A percentile compares a stretch with the other conserved stretches of the same genome.
Conservation (phyloP, 495 filamentous ascomycete genomes). For the Penicillium soppii region DNA sequence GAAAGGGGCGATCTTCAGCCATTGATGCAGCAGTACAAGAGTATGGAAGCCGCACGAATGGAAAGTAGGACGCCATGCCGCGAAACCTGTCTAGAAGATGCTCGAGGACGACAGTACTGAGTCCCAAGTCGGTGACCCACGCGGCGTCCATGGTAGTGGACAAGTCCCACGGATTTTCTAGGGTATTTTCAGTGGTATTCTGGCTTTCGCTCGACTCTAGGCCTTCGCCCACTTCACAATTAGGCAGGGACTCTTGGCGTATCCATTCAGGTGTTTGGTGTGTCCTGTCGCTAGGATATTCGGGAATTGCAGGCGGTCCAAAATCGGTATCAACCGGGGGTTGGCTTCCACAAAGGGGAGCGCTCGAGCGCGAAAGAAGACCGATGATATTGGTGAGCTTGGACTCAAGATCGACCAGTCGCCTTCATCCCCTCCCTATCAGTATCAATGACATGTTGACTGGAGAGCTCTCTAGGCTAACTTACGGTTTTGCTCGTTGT, state of each 20-base stretch:
- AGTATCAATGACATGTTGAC: not conserved
- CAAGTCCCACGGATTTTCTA: not conserved
- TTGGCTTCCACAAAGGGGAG: slow-evolving; percentile 1
- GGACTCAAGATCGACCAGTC: slow-evolving; percentile 10
- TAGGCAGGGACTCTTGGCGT: slow-evolving; percentile 2
- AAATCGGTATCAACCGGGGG: not conserved
- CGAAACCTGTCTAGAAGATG: slow-evolving; percentile 14
- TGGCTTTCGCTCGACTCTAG: not conserved
- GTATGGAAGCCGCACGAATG: slow-evolving; percentile 9
- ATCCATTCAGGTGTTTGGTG: slow-evolving; percentile 6
- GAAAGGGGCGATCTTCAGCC: slow-evolving; percentile 15
- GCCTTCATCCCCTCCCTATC: slow-evolving; percentile 12
- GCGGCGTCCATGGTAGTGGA: not conserved
- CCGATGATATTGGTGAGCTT: slow-evolving; percentile 17
- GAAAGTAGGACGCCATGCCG: slow-evolving; percentile 10
- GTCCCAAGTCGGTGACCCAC: slow-evolving; percentile 11
- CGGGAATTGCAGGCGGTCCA: slow-evolving; percentile 1
- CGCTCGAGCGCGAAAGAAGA: slow-evolving; percentile 11
- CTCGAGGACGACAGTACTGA: slow-evolving; percentile 8
- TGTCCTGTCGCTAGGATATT: not conserved
- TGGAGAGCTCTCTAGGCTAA: not conserved
- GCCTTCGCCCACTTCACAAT: not conserved
- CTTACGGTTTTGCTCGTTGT: slow-evolving; percentile 13
- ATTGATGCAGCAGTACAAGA: slow-evolving; percentile 8
- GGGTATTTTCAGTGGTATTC: not conserved